Percentiles rank a stretch among this genome's conserved stretches.
Evolutionary conservation across 176 grass and related monocot genomes (phyloP).

Genomic region (Eremochloa ophiuroides): DNA sequence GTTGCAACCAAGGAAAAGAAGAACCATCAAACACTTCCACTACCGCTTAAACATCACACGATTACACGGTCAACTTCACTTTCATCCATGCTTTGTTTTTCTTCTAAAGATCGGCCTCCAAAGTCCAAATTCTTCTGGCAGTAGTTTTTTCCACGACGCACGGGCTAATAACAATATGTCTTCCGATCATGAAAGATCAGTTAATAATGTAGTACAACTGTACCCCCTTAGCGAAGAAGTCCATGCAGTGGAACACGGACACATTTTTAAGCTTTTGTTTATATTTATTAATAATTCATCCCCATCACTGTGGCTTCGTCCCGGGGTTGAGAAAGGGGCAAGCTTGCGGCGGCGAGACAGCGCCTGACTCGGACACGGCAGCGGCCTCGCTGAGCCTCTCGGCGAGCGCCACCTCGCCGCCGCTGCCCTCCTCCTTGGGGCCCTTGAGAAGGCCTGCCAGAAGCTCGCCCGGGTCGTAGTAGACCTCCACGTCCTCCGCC

Average conservation of each 20-base stretch:
- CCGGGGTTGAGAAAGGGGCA: constrained; percentile 38
- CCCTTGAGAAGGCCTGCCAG: constrained; percentile 68
- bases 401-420: constrained; percentile 20
- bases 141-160: background rate
- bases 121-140: background rate
- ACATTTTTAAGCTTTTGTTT: background rate
- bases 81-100: background rate
- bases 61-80: background rate
- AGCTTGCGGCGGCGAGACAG: background rate
- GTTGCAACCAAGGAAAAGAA: background rate
- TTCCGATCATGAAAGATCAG: background rate
- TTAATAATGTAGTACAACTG: background rate
- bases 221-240: background rate
- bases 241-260: background rate
- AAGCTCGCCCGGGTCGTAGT: constrained; percentile 81
- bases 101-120: background rate
- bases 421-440: constrained; percentile 15
- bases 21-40: background rate
- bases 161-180: too few relatives aligned
- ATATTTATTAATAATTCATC: too few relatives aligned
- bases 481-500: constrained; percentile 81
- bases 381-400: constrained; percentile 27
- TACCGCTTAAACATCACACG: background rate
- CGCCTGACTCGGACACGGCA: background rate
- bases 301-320: constrained; percentile 25